Evolutionary conservation across 345 rosid genomes (phyloP).

Genomic region (Gossypium arboreum): DNA sequence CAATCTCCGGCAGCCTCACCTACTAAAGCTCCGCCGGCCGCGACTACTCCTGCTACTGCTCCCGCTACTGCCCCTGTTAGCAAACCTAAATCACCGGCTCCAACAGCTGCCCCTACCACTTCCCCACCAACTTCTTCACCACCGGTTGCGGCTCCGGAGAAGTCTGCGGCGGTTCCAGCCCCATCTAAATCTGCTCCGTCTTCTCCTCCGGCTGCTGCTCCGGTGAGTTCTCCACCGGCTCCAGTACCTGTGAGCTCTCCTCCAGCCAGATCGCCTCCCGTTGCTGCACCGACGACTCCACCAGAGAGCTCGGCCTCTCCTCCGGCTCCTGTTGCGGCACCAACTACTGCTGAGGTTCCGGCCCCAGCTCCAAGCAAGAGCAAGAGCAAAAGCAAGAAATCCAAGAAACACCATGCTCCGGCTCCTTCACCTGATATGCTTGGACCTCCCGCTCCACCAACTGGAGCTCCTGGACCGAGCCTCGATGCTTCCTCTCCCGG

Average conservation of each 20-base stretch:
- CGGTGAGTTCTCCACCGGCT: constrained; percentile 15
- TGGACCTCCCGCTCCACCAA: constrained; percentile 74
- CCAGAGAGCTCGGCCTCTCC: constrained; percentile 23
- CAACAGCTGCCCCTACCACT: constrained; percentile 24
- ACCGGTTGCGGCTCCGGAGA: background rate
- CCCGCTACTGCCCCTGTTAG: constrained; percentile 3
- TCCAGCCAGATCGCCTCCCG: constrained; percentile 31
- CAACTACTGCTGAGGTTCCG: constrained; percentile 38
- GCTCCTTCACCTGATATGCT: constrained; percentile 59
- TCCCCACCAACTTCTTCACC: constrained; percentile 18
- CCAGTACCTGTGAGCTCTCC: constrained; percentile 34
- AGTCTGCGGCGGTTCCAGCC: background rate
- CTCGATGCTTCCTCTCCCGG: constrained; percentile 47
- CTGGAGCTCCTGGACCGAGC: constrained; percentile 51
- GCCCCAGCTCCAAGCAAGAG: constrained; percentile 76
- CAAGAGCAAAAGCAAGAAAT: constrained; percentile 32
- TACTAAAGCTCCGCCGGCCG: background rate
- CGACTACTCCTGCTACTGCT: background rate
- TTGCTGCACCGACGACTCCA: constrained; percentile 28
- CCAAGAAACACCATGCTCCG: constrained; percentile 40
- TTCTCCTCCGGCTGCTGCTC: constrained; percentile 19
- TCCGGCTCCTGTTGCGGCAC: constrained; percentile 23
- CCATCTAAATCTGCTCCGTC: background rate
- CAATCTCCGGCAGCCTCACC: constrained; percentile 51
- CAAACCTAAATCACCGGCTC: constrained; percentile 19